Evolutionary conservation across 768 basidiomycete genomes (phyloP).

Genomic region (Psilocybe sp.): DNA sequence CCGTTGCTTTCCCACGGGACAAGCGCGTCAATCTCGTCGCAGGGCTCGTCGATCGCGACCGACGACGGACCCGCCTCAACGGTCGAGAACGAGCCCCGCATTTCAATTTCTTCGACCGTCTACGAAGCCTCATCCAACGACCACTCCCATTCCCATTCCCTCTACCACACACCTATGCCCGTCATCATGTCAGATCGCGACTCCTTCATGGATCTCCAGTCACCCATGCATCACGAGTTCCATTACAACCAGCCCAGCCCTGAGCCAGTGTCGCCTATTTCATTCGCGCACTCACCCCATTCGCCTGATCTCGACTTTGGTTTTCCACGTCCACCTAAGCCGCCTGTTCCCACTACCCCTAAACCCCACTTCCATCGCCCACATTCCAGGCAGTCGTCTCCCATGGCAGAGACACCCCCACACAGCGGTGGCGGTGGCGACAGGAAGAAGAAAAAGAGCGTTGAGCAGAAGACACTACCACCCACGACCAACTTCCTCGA

Average conservation of each 20-base stretch:
- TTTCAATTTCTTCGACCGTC: constrained; percentile 41
- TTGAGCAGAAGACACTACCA: constrained; percentile 30
- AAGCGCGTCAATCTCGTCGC: constrained; percentile 22
- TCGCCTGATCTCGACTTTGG: constrained; percentile 17
- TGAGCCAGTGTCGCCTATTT: constrained; percentile 15
- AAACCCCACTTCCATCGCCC: constrained; percentile 44
- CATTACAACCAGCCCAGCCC: constrained; percentile 2
- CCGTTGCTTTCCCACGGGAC: constrained; percentile 34
- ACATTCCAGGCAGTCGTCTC: neutral
- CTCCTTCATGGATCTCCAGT: constrained; percentile 34
- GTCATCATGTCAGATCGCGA: constrained; percentile 17
- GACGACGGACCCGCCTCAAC: constrained; percentile 30
- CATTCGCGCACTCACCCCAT: constrained; percentile 9
- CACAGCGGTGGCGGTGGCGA: no score
- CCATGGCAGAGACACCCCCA: no score
- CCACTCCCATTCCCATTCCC: constrained; percentile 22
- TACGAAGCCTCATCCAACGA: constrained; percentile 29
- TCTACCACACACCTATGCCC: constrained; percentile 27
- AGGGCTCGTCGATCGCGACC: constrained; percentile 23
- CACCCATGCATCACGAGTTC: constrained; percentile 18
- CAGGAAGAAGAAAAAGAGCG: no score
- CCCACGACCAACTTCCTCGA: constrained; percentile 68
- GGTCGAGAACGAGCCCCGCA: constrained; percentile 29
- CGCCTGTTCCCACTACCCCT: constrained; percentile 42
- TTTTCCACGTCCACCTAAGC: constrained; percentile 32